A percentile compares a stretch with the other conserved stretches of the same genome.
Conservation (phyloP, 176 grass and related monocot species). For the Cymbopogon citratus region DNA sequence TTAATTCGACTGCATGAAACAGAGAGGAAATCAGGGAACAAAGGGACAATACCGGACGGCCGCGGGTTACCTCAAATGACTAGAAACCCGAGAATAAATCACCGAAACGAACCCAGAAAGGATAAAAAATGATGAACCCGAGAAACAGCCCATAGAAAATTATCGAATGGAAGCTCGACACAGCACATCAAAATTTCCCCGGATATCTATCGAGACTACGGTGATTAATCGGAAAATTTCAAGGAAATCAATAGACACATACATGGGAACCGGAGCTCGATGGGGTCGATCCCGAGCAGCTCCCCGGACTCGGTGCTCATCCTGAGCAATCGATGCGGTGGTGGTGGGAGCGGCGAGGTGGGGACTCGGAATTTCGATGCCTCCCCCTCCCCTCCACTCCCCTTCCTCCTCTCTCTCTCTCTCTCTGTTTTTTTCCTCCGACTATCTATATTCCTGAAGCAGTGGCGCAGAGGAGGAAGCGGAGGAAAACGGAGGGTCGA, state of each 20-base stretch:
- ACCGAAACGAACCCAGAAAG: not conserved
- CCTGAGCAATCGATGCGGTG: not conserved
- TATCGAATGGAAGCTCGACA: not conserved
- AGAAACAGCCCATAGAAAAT: not conserved
- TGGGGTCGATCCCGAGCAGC: slow-evolving; percentile 67
- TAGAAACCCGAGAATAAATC: not conserved
- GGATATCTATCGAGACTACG: too few relatives aligned
- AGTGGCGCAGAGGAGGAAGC: slow-evolving; percentile 29
- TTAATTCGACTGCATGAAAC: slow-evolving; percentile 55
- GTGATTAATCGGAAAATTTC: too few relatives aligned
- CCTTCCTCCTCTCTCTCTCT: not conserved
- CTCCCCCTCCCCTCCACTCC: not conserved
- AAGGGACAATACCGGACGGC: not conserved
- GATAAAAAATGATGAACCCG: not conserved
- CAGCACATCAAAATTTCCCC: not conserved
- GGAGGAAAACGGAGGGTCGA: slow-evolving; percentile 7
- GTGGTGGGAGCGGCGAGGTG: not conserved
- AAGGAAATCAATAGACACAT: not conserved
- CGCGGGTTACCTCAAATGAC: not conserved
- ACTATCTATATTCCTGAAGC: not conserved
- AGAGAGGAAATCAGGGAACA: not conserved
- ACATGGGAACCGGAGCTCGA: slow-evolving; percentile 73
- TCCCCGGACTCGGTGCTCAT: slow-evolving; percentile 53
- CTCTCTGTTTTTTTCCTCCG: too few relatives aligned
- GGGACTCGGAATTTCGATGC: not conserved